Percentiles rank a stretch among this genome's conserved stretches.
Evolutionary conservation across 176 grass and related monocot species (phyloP).

Genomic region (Avena sativa): DNA sequence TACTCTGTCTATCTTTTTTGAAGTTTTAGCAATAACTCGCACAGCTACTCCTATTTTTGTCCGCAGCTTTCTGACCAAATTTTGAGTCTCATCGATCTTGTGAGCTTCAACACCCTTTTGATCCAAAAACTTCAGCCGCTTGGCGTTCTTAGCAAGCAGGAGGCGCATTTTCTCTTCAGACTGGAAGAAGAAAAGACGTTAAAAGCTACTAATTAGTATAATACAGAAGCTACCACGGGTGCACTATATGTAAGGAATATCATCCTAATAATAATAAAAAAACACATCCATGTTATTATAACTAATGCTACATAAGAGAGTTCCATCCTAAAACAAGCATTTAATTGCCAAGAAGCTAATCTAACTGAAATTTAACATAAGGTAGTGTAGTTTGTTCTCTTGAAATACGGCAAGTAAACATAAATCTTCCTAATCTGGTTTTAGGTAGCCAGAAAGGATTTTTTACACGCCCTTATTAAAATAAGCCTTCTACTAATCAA

Average conservation of each 20-base stretch:
- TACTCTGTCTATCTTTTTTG: slow-evolving; percentile 79
- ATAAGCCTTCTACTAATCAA: slow-evolving; percentile 26
- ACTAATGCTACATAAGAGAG: not conserved
- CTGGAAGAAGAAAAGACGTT: slow-evolving; percentile 46
- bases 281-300: not conserved
- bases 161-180: slow-evolving; percentile 91
- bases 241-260: not conserved
- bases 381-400: not conserved
- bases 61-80: slow-evolving; percentile 61
- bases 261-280: not conserved
- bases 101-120: slow-evolving; percentile 68
- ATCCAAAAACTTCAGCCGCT: slow-evolving; percentile 72
- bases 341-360: not conserved
- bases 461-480: slow-evolving; percentile 30
- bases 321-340: not conserved
- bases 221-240: not conserved
- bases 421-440: slow-evolving; percentile 2
- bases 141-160: slow-evolving; percentile 68
- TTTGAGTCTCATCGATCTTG: slow-evolving; percentile 74
- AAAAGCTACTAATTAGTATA: slow-evolving; percentile 17
- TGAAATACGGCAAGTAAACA: not conserved
- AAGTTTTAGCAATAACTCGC: slow-evolving; percentile 68
- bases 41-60: slow-evolving; percentile 79
- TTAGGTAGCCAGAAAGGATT: slow-evolving; percentile 16
- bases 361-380: not conserved